Evolutionary conservation across 116 monocot species (phyloP).

Genomic region (Papilionanthe hybrid): DNA sequence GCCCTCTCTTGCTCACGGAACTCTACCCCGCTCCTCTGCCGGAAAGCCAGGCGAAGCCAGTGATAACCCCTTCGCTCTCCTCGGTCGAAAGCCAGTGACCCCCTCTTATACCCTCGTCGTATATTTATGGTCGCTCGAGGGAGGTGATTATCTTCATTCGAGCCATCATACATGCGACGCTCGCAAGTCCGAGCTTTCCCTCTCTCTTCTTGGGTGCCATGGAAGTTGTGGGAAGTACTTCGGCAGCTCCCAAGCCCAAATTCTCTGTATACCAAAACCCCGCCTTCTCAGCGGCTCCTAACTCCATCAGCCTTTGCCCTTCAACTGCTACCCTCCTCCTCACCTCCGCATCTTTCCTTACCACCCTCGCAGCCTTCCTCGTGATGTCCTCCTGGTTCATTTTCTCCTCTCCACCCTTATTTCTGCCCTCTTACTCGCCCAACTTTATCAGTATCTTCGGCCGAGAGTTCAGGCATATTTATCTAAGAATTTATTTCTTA

Average conservation of each 20-base stretch:
- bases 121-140: too few species aligned
- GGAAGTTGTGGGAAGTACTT: background rate
- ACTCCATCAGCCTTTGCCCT: conserved; percentile 47
- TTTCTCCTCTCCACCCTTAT: background rate
- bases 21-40: too few species aligned
- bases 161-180: background rate
- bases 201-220: background rate
- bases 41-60: too few species aligned
- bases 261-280: conserved; percentile 74
- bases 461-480: too few species aligned
- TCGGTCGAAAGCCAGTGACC: too few species aligned
- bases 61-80: too few species aligned
- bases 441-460: too few species aligned
- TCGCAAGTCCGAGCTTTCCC: background rate
- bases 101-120: too few species aligned
- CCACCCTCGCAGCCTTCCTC: conserved; percentile 29
- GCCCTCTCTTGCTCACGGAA: too few species aligned
- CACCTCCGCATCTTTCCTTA: conserved; percentile 22
- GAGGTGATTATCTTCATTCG: too few species aligned
- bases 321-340: conserved; percentile 31
- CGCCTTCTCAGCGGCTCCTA: conserved; percentile 43
- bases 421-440: background rate
- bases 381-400: conserved; percentile 33
- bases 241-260: conserved; percentile 31
- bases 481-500: too few species aligned